Evolutionary conservation across 139 green algal genomes (phyloP), one percentile per base, ranked within the genome.

Genomic region (Coccomyxa sp.): DNA sequence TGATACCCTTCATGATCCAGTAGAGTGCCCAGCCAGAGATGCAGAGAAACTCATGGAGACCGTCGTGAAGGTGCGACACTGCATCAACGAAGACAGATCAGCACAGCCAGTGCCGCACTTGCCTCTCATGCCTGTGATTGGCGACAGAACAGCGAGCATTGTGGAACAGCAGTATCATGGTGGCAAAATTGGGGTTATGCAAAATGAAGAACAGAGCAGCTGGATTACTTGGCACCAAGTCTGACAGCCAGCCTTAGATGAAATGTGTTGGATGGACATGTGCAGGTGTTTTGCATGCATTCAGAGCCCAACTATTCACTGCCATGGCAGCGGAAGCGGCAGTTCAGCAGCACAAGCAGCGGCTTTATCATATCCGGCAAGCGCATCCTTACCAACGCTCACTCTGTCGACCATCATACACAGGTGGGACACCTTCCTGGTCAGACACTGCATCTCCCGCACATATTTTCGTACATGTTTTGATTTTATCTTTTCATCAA

Each of bases 381-480:
- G 17, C 88, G 95, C 60, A 93, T 99, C 66, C 92, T 99, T 7
- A 99, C 97, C 57, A 99, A 99, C 85, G 97, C 97, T 10, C 97
- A 99, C 88, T 96, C 84, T 12, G 94, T 99, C 14, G 96, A 99
- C 85, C 95, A 99, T 86, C 89, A 97, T 89, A 98, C 96, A 4
- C 96, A 98, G 94, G 95, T 91, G 66, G 14, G 74, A 27, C 15
- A 23, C 60, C 27, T 25, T 71, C 18, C 63, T 51, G 38, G 38
- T 51, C 38, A 51, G 38, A 11, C 3, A 11, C 3, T 75, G 25
- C 25, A 23, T 75, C 66, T 10, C 3, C 10, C 1, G 66, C 9
- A 75, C 21, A 75, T 27, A 7, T 10, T n/a, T 23, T 75, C 1
- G 66, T 27, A 75, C 21, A 75, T 27, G 66, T 10, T n/a, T 10